These are phyloP conservation scores for Glaciozyma martinii DNA, from an alignment of 768 basidiomycete genomes.

Conservation along the genomic window DNA sequence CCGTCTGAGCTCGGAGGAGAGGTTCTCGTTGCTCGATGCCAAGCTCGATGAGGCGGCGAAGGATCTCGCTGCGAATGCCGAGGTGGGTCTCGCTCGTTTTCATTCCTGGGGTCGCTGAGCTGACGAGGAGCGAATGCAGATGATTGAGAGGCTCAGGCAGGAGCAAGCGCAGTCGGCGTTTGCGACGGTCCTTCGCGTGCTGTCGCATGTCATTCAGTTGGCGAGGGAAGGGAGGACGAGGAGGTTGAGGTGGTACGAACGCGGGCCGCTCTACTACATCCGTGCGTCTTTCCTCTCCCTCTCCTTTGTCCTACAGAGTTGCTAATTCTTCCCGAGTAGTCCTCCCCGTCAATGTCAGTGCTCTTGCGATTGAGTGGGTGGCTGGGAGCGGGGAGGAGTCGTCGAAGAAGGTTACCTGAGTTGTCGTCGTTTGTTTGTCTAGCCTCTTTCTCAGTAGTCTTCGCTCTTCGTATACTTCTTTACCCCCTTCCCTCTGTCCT, in stretches of 20 bases:
- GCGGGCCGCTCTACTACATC: no score
- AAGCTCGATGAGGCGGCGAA: neutral
- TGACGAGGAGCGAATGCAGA: neutral
- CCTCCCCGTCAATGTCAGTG: neutral
- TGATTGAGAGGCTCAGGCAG: neutral
- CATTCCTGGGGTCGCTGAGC: no score
- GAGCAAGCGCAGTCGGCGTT: neutral
- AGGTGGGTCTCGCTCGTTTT: neutral
- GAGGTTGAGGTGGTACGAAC: neutral
- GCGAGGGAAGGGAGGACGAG: neutral
- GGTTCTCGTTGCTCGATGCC: constrained; percentile 22
- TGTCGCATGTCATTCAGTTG: no score
- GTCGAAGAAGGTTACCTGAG: no score
- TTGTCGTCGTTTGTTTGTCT: no score
- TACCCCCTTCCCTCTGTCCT: no score
- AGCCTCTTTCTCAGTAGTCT: no score
- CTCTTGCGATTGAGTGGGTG: neutral
- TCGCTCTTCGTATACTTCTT: no score
- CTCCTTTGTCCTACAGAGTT: neutral
- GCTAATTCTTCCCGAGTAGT: neutral
- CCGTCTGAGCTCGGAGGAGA: constrained; percentile 25
- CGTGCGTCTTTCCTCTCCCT: no score
- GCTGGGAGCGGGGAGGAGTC: no score
- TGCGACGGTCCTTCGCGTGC: no score
- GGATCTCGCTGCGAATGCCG: neutral